Percentiles rank a stretch among this genome's conserved stretches.
phyloP scores from a whole-genome alignment of 805 yeast species.

The Saturnispora gosingensis region DNA sequence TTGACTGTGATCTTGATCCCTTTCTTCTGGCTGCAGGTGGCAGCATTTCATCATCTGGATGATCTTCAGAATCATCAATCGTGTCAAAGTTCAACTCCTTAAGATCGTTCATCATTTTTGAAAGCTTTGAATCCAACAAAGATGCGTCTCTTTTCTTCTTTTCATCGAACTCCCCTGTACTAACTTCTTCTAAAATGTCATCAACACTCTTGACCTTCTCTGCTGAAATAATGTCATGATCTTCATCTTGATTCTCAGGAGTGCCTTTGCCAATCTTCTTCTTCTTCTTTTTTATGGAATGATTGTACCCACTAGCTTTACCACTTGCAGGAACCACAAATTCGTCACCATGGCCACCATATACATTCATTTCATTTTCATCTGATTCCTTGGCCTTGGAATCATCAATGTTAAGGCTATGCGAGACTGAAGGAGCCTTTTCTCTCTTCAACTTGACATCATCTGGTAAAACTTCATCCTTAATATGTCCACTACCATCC shows the following conservation, averaged over 20 bases:
- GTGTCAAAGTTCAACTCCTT: slow-evolving; percentile 11
- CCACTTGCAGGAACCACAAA: slow-evolving; percentile 31
- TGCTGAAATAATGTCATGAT: slow-evolving; percentile 17
- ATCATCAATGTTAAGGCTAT: not conserved
- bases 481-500: slow-evolving; percentile 46
- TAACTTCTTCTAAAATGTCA: slow-evolving; percentile 26
- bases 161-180: slow-evolving; percentile 22
- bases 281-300: slow-evolving; percentile 6
- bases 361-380: slow-evolving; percentile 13
- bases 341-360: slow-evolving; percentile 27
- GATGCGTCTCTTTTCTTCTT: not conserved
- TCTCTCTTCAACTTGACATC: not conserved
- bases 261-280: not conserved
- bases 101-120: slow-evolving; percentile 2
- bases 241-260: slow-evolving; percentile 1
- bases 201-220: slow-evolving; percentile 22
- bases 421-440: not conserved
- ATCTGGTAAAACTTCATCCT: slow-evolving; percentile 34
- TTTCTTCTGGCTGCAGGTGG: slow-evolving; percentile 40
- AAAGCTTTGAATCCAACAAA: slow-evolving; percentile 5
- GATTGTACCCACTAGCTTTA: slow-evolving; percentile 9
- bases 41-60: slow-evolving; percentile 29
- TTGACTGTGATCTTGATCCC: slow-evolving; percentile 27
- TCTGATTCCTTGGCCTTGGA: slow-evolving; percentile 5
- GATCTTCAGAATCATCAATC: slow-evolving; percentile 30